phyloP scores from a whole-genome alignment of 352 stramenopile genomes.

The Phytophthora chlamydospora region DNA sequence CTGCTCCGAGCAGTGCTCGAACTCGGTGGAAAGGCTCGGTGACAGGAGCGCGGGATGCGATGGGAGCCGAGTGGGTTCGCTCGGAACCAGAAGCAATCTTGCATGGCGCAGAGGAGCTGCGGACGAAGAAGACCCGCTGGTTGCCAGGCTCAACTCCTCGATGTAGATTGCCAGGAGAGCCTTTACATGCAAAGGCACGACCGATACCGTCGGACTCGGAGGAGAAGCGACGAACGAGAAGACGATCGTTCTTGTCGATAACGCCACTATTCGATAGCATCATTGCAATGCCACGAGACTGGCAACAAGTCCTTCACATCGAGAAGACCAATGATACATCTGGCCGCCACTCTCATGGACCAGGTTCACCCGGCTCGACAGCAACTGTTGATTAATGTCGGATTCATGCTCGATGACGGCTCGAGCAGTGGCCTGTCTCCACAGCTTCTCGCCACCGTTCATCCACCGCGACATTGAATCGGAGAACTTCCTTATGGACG shows the following conservation, averaged over 20 bases:
- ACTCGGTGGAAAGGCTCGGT: slow-evolving; percentile 11
- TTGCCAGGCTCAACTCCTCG: slow-evolving; percentile 15
- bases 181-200: slow-evolving; percentile 39
- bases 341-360: slow-evolving; percentile 29
- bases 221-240: too few relatives aligned
- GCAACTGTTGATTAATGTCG: slow-evolving; percentile 45
- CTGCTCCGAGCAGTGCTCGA: not conserved
- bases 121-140: slow-evolving; percentile 18
- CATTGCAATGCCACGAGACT: too few relatives aligned
- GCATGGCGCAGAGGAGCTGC: slow-evolving; percentile 6
- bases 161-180: slow-evolving; percentile 7
- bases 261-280: too few relatives aligned
- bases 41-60: slow-evolving; percentile 1
- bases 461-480: slow-evolving; percentile 54
- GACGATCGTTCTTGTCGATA: too few relatives aligned
- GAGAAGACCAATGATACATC: too few relatives aligned
- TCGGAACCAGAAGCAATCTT: not conserved
- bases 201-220: too few relatives aligned
- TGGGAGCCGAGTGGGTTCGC: not conserved
- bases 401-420: slow-evolving; percentile 54
- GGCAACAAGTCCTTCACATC: too few relatives aligned
- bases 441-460: slow-evolving; percentile 54
- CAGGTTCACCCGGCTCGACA: slow-evolving; percentile 32
- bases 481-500: slow-evolving; percentile 51
- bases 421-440: slow-evolving; percentile 53